Base-by-base conservation (phyloP, 1,284 basidiomycete species). In the Vanrija pseudolonga region DNA sequence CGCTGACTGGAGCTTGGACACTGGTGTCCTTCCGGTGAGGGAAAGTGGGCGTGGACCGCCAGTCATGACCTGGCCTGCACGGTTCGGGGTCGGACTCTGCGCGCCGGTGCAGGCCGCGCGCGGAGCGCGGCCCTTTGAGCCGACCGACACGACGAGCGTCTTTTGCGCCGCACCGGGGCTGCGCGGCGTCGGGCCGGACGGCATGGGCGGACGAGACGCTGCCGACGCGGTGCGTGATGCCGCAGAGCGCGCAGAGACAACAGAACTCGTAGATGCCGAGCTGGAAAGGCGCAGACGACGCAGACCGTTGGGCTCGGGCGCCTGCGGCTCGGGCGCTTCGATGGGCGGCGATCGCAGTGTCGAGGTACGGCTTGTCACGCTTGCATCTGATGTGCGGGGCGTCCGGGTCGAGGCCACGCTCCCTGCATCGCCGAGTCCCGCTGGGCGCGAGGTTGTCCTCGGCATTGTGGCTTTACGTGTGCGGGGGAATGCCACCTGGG, bases 151-250 rank as follows among this genome's bases (percentile, higher is more conserved):
- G 14, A 57, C 51, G 6, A 57, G 51, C 2, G 63, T 62, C 22
- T 57, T 58, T 36, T 50, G 41, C 4, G 66, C 66, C 4, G 69
- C 67, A 1, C 67, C 68, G 0, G 67, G 69, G 49, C 62, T 65
- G 5, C 65, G 56, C 7, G 69, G 60, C 8, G 51, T 53, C 1
- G 67, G 68, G 3, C 60, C 60, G 7, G 53, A 46, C 22, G 54
- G 44, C 11, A 46, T 38, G 15, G 46, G 43, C 11, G 47, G 23
- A 47, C 40, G 38, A 23, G 47, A 46, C 32, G 47, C 19, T 43
- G 42, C 26, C 3, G 56, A 39, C 17, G 36, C 46, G 15, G 45
- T 26, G 9, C 50, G 39, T 6, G 56, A 40, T 4, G 53, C 48
- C 2, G 50, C 44, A n/a, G 48, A n/a, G 18, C 51, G 44, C 12